Percentiles rank a stretch among this genome's conserved stretches.
These are phyloP conservation scores for Seiridium cupressi DNA, from an alignment of 2,329 filamentous ascomycete genomes.

Conservation along the genomic window DNA sequence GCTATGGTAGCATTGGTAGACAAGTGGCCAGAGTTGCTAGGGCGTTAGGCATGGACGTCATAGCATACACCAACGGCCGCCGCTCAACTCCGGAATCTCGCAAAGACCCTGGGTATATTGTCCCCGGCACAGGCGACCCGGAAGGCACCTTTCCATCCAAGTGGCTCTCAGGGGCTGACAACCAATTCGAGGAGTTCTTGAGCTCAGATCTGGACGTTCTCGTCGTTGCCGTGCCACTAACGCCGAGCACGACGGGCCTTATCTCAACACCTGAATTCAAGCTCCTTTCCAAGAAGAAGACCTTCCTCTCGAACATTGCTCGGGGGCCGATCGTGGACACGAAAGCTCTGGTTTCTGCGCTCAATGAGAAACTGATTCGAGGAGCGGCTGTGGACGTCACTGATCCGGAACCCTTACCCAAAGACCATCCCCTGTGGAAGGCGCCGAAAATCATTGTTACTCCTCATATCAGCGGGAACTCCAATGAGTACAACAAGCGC, in stretches of 20 bases:
- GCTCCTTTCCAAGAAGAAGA: slow-evolving; percentile 33
- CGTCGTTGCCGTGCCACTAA: slow-evolving; percentile 39
- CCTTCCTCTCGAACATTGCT: slow-evolving; percentile 64
- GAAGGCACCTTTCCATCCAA: slow-evolving; percentile 36
- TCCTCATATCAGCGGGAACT: slow-evolving; percentile 29
- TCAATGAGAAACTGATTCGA: slow-evolving; percentile 35
- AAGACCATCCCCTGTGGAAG: slow-evolving; percentile 61
- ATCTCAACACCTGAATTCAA: slow-evolving; percentile 40
- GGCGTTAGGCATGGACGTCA: slow-evolving; percentile 63
- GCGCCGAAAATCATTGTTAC: slow-evolving; percentile 58
- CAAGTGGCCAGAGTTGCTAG: slow-evolving; percentile 47
- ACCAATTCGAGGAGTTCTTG: slow-evolving; percentile 36
- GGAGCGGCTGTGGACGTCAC: slow-evolving; percentile 70
- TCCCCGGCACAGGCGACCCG: slow-evolving; percentile 56
- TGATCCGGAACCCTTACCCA: slow-evolving; percentile 66
- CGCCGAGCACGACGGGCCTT: slow-evolving; percentile 32
- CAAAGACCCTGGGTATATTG: slow-evolving; percentile 58
- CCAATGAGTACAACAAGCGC: slow-evolving; percentile 22
- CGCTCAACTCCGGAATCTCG: slow-evolving; percentile 58
- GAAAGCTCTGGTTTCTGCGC: slow-evolving; percentile 52
- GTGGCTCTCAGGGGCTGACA: slow-evolving; percentile 38
- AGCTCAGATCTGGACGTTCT: slow-evolving; percentile 40
- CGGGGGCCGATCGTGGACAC: slow-evolving; percentile 42
- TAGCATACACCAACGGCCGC: slow-evolving; percentile 66
- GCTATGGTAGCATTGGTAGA: slow-evolving; percentile 44